Evolutionary conservation across 139 green algal species (phyloP).

Genomic region (Chlamydomonas schloesseri): DNA sequence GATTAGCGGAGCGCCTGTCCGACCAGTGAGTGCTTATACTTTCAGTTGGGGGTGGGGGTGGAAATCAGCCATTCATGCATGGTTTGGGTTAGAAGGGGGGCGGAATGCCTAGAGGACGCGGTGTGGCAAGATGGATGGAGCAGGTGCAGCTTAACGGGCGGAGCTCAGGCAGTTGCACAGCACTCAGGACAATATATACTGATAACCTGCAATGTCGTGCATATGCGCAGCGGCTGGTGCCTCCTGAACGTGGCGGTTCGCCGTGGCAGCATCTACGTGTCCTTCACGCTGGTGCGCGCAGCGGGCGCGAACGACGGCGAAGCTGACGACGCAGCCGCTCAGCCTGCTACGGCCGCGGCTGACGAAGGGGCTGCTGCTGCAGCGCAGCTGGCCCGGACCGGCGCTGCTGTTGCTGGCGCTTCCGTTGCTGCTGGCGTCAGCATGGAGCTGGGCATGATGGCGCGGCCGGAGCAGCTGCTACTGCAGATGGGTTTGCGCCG

Average conservation of each 20-base stretch:
- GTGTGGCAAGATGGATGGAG: no score
- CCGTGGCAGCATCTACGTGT: slow-evolving; percentile 23
- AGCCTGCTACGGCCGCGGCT: background rate
- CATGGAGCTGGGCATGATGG: background rate
- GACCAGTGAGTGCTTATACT: slow-evolving; percentile 6
- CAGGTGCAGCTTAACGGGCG: no score
- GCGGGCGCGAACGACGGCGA: no score
- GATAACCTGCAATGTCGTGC: no score
- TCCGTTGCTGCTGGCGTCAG: no score
- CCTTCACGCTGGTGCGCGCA: background rate
- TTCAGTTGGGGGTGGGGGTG: no score
- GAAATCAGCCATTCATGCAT: no score
- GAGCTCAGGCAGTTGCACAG: no score
- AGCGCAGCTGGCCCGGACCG: background rate
- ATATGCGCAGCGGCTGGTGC: slow-evolving; percentile 32
- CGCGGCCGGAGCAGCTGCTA: background rate
- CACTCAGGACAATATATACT: no score
- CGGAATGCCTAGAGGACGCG: background rate
- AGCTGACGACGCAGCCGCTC: background rate
- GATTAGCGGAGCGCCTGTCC: background rate
- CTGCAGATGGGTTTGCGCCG: background rate
- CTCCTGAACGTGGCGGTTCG: background rate
- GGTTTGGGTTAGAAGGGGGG: background rate
- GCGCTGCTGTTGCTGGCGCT: background rate
- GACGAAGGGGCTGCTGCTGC: background rate